Evolutionary conservation across 371 early-diverging fungal species (phyloP), one percentile per base, ranked within the genome.

Genomic region (Funneliformis caledonium): DNA sequence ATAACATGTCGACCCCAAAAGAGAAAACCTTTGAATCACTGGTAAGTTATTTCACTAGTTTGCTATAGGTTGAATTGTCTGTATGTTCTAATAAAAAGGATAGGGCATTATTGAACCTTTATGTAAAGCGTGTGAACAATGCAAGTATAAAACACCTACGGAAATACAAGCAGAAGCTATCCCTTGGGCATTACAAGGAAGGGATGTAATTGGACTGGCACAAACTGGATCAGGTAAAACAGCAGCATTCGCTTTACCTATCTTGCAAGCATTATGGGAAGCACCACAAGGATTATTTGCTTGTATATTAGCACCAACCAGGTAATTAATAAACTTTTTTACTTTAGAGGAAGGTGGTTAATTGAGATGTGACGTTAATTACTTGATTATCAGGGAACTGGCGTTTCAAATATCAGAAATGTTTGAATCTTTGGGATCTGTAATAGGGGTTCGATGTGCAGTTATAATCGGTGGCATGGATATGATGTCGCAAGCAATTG

Each of bases 211-310:
- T 82, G 98, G 98, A 45, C 91, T 98, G 48, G 99, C 99, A 8
- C 97, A 97, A 82, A 99, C 99, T 0, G 99, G 99, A 70, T 96
- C 97, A 37, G 99, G 99, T 76, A 99, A 99, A 87, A 99, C 99
- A 0, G 97, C 98, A 5, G 97, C 99, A 0, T 99, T 99, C 88
- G 93, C 98, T 11, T 86, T 99, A 10, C 99, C 99, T 19, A 96
- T 99, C 64, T 91, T 98, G 77, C 96, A 99, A 82, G 92, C 93
- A 59, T 88, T 97, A 26, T 96, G 96, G 95, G 90, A 94, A 48
- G 90, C 92, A 74, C 98, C 98, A 7, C 92, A 93, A 69, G 93
- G 95, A 9, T 89, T 98, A 65, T 98, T 94, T 88, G 97, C 97
- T 4, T 96, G 96, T 84, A 92, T 99, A 48, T 90, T 99, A 91